phyloP scores from a whole-genome alignment of 164 flowering plant genomes.

The Chloranthus sessilifolius region DNA sequence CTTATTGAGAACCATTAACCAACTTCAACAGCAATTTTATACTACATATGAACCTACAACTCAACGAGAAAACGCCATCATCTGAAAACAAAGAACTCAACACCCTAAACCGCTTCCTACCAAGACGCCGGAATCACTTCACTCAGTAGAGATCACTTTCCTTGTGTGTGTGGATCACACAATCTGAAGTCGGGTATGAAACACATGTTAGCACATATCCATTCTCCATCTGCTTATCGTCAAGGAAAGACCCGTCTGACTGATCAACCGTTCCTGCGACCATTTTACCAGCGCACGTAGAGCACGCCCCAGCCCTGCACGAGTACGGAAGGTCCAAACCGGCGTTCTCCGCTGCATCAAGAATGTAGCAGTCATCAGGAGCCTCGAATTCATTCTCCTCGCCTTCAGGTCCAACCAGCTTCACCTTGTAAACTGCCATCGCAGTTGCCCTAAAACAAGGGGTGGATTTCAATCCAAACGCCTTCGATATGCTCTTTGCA shows the following conservation, averaged over 20 bases:
- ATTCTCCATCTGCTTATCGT: constrained; percentile 45
- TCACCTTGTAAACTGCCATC: constrained; percentile 62
- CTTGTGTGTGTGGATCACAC: constrained; percentile 77
- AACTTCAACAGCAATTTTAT: no score
- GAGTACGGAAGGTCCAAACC: constrained; percentile 78
- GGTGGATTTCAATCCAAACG: constrained; percentile 48
- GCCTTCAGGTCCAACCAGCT: constrained; percentile 62
- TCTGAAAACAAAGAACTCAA: no score
- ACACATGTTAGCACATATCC: constrained; percentile 69
- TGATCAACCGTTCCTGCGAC: constrained; percentile 58
- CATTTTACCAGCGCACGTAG: constrained; percentile 69
- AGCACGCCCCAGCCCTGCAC: constrained; percentile 85
- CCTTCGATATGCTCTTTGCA: constrained; percentile 34
- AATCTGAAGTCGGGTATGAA: constrained; percentile 60
- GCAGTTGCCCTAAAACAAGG: constrained; percentile 31
- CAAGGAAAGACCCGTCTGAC: constrained; percentile 75
- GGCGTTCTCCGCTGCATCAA: constrained; percentile 65
- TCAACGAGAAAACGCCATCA: no score
- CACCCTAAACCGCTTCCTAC: no score
- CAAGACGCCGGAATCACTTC: neutral
- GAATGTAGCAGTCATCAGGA: constrained; percentile 55
- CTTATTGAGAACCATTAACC: no score
- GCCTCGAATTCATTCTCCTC: constrained; percentile 62
- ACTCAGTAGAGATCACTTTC: constrained; percentile 57
- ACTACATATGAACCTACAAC: no score